Base-by-base conservation (phyloP, 2,329 filamentous ascomycete genomes). In the Acephala macrosclerotiorum region DNA sequence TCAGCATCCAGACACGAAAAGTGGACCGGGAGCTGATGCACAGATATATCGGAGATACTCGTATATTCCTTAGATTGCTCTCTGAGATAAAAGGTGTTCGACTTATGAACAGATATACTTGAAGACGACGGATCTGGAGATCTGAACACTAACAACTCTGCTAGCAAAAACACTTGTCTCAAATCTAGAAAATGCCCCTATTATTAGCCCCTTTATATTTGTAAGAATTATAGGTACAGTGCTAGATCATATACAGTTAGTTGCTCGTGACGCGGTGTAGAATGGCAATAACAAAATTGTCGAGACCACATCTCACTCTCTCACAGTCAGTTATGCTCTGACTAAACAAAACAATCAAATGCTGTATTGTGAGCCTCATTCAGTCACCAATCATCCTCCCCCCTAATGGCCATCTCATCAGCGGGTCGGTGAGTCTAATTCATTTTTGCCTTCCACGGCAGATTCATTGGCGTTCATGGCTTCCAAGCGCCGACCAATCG, bases 401-500 rank as follows among this genome's bases (percentile, higher is more conserved):
- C 9, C 29, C 29, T 25, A 26, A 35, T 9, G 20, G 20, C 20
- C 33, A 35, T n/a, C 33, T 47, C 22, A 53, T 33, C 12, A n/a
- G 22, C 45, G 25, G 2, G 38, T 25, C 38, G 8, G 26, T 33
- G n/a, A 25, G 29, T 36, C 42, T n/a, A 38, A 26, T 58, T 58
- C 25, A 59, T 51, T 29, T 35, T 42, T 14, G 4, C 26, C 25
- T 26, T 20, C n/a, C 58, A 61, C 33, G 29, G n/a, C 47, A 36
- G 51, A 61, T 65, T 65, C 51, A 66, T 64, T 67, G 68, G 63
- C 58, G 53, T 61, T 20, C 8, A 35, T 38, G 22, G 57, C 51
- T 29, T 62, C 60, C 18, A 71, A 66, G 69, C 70, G 66, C 63
- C 65, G 25, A 47, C 65, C 55, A 69, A 69, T 68, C 57, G 58